Base-by-base conservation (phyloP, 2,329 filamentous ascomycete genomes). In the Claviceps sp. region DNA sequence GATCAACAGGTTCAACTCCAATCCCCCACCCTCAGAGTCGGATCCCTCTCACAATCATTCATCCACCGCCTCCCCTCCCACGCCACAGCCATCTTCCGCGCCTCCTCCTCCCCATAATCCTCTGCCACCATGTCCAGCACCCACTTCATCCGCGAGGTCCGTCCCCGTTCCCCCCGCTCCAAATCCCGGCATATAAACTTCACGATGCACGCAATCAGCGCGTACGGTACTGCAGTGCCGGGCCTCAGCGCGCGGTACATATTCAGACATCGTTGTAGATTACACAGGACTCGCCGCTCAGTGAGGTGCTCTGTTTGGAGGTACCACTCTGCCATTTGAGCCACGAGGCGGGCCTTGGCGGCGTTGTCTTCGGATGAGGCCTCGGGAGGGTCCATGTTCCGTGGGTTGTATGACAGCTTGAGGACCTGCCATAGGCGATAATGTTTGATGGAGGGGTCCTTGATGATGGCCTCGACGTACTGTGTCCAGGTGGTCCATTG, bases 401-500 rank as follows among this genome's bases (percentile, higher is more conserved):
- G 17, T 17, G 43, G 45, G n/a, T 50, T 14, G 9, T 46, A 47
- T 5, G 49, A 40, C 20, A 62, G 53, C 36, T 59, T 54, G 20
- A 68, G 53, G 20, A 64, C 50, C 29, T 57, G 53, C 65, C 65
- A 68, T 9, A 66, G 56, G 7, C 56, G 49, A 16, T 36, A 20
- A 9, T 56, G 37, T 6, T 54, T 51, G 13, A 68, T 38, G 5
- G 57, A 47, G 3, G 59, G 52, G 49, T 70, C 65, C 39, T 60
- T 60, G 53, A 69, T 61, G 53, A 71, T 64, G 26, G 51, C 47
- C 40, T 68, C 57, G 4, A 61, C 44, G 50, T 68, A 62, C 4
- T 57, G 58, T 17, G 51, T 53, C 68, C 68, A 71, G 13, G 57
- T 48, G 14, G 58, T 57, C 65, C 67, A 70, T 16, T 59, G 48